Conservation (phyloP, 2,329 filamentous ascomycete species). For the Diaporthe nobilis region DNA sequence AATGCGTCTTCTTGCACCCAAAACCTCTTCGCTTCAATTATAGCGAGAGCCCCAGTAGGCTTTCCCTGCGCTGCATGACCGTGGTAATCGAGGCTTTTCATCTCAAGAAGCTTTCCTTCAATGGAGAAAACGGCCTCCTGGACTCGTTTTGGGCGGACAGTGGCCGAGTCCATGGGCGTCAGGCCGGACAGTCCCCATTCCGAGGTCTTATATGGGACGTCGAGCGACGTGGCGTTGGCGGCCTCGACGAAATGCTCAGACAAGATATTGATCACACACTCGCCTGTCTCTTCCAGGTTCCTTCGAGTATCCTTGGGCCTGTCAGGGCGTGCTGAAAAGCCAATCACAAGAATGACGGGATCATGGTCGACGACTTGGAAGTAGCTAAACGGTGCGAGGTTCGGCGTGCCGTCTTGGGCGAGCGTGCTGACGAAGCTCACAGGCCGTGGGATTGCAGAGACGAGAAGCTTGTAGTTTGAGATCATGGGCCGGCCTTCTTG, state of each 20-base stretch:
- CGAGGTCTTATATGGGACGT: constrained; percentile 68
- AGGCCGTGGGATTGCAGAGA: constrained; percentile 74
- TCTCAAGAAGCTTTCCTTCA: constrained; percentile 49
- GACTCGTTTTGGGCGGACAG: constrained; percentile 45
- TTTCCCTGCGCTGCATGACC: constrained; percentile 43
- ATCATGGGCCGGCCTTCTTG: constrained; percentile 66
- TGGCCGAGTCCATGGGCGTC: constrained; percentile 43
- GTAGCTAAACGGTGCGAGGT: constrained; percentile 75
- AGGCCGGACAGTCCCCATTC: constrained; percentile 54
- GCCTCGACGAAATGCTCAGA: constrained; percentile 74
- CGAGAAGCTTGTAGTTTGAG: constrained; percentile 76
- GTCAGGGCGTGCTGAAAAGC: constrained; percentile 68
- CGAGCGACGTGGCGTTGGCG: constrained; percentile 71
- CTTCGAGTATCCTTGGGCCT: constrained; percentile 71
- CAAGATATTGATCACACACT: constrained; percentile 75
- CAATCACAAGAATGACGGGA: constrained; percentile 72
- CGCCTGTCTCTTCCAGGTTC: constrained; percentile 69
- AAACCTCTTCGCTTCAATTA: constrained; percentile 49
- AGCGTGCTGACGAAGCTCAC: constrained; percentile 69
- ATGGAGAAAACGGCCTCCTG: constrained; percentile 48
- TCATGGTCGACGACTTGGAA: constrained; percentile 74
- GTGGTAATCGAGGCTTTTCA: constrained; percentile 46
- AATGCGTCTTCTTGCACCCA: constrained; percentile 40
- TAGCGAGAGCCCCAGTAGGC: constrained; percentile 45
- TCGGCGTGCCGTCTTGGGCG: constrained; percentile 68